These are phyloP conservation scores for Capsicum pubescens DNA, from an alignment of 257 asterid genomes.

Conservation along the genomic window DNA sequence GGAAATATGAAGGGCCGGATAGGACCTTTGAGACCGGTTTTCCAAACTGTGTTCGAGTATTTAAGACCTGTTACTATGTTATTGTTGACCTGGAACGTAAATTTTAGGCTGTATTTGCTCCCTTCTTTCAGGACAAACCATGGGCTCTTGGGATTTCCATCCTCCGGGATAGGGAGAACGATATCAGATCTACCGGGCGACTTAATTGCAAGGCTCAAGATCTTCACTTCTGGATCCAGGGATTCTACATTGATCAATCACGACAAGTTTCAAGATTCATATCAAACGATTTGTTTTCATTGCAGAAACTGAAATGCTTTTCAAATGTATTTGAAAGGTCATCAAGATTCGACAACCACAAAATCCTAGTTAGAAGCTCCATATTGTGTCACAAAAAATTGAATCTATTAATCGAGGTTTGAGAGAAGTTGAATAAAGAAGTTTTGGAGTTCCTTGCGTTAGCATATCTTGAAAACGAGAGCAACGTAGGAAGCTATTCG, in stretches of 20 bases:
- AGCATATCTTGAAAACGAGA: too few relatives aligned
- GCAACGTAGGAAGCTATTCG: too few relatives aligned
- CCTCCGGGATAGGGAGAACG: slow-evolving; percentile 61
- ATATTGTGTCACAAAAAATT: neutral
- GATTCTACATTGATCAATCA: slow-evolving; percentile 46
- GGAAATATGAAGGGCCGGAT: neutral
- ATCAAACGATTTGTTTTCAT: neutral
- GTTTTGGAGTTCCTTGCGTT: neutral
- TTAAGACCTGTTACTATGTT: slow-evolving; percentile 75
- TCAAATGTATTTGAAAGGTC: neutral
- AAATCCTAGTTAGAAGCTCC: neutral
- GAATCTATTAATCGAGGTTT: neutral
- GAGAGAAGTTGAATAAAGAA: neutral
- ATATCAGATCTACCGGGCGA: slow-evolving; percentile 68
- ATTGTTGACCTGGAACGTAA: slow-evolving; percentile 68
- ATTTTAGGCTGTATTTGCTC: slow-evolving; percentile 60
- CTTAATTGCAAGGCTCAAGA: slow-evolving; percentile 61
- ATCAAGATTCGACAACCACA: neutral
- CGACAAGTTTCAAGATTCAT: neutral
- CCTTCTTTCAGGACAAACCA: slow-evolving; percentile 83
- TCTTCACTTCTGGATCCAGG: slow-evolving; percentile 72
- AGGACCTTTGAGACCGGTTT: slow-evolving; percentile 73
- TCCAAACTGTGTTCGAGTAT: slow-evolving; percentile 73
- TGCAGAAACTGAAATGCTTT: slow-evolving; percentile 4
- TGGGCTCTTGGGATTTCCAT: slow-evolving; percentile 63